phyloP scores from a whole-genome alignment of 352 stramenopile species.

The Pythium diclinum region DNA sequence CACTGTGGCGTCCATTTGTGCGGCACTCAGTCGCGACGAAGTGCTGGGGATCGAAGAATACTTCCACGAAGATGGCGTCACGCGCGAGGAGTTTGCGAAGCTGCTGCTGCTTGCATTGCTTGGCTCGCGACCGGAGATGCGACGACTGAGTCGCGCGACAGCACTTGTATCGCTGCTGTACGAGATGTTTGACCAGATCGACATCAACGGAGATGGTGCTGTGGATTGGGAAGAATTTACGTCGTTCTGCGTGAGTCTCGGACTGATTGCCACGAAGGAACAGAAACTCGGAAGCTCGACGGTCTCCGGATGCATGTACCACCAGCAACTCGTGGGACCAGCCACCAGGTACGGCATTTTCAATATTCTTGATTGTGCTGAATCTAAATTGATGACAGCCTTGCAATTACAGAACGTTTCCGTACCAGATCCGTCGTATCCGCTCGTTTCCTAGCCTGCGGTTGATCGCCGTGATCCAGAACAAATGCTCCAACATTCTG shows the following conservation, averaged over 20 bases:
- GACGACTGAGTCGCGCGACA: conserved; percentile 29
- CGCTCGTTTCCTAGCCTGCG: conserved; percentile 45
- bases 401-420: conserved; percentile 38
- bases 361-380: too few species aligned
- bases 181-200: conserved; percentile 81
- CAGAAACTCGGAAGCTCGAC: conserved; percentile 14
- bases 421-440: conserved; percentile 61
- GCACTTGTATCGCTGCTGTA: conserved; percentile 49
- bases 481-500: conserved; percentile 51
- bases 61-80: conserved; percentile 39
- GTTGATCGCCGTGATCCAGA: conserved; percentile 56
- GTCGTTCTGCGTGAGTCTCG: conserved; percentile 69
- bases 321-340: conserved; percentile 18
- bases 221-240: conserved; percentile 88
- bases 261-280: conserved; percentile 47
- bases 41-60: conserved; percentile 53
- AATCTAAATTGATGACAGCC: too few species aligned
- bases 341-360: not conserved
- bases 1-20: conserved; percentile 60
- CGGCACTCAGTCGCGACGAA: conserved; percentile 52
- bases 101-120: conserved; percentile 51
- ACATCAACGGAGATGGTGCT: conserved; percentile 74
- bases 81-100: conserved; percentile 49
- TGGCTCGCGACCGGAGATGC: conserved; percentile 38
- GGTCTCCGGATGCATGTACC: conserved; percentile 16